Conservation (phyloP, 2,329 filamentous ascomycete species). For the Fusarium humuli region DNA sequence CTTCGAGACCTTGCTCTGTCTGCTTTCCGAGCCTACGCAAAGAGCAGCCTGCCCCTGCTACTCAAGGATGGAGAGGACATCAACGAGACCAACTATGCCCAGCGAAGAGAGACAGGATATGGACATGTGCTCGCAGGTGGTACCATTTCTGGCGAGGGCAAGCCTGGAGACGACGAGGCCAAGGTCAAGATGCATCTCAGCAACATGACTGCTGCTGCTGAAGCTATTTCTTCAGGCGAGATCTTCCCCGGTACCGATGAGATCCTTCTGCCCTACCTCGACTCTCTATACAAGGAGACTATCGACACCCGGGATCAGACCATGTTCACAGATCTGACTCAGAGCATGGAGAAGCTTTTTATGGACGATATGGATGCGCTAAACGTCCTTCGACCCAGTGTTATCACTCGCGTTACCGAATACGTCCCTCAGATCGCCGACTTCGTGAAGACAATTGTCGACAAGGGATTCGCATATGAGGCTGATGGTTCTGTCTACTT, state of each 20-base stretch:
- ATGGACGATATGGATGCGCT: constrained; percentile 87
- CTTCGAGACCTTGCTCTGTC: constrained; percentile 60
- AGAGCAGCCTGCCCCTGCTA: constrained; percentile 66
- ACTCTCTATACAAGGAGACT: constrained; percentile 72
- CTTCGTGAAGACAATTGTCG: constrained; percentile 84
- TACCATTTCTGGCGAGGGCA: constrained; percentile 66
- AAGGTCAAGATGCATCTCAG: constrained; percentile 92
- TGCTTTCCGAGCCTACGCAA: constrained; percentile 68
- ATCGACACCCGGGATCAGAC: constrained; percentile 71
- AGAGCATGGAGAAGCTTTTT: constrained; percentile 88
- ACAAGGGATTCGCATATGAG: constrained; percentile 88
- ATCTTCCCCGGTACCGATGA: constrained; percentile 69
- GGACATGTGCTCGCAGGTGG: constrained; percentile 66
- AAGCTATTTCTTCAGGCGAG: constrained; percentile 60
- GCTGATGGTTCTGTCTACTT: constrained; percentile 92
- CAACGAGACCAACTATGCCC: constrained; percentile 62
- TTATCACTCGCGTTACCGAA: constrained; percentile 90
- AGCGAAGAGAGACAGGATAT: constrained; percentile 64
- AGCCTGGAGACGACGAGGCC: constrained; percentile 80
- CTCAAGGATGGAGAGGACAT: constrained; percentile 57
- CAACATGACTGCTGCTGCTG: constrained; percentile 65
- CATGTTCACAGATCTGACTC: constrained; percentile 88
- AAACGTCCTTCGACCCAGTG: constrained; percentile 85
- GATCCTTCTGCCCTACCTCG: constrained; percentile 85
- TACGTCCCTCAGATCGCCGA: constrained; percentile 88